Base-by-base conservation (phyloP, 139 green algal species). In the Chlorella vulgaris region DNA sequence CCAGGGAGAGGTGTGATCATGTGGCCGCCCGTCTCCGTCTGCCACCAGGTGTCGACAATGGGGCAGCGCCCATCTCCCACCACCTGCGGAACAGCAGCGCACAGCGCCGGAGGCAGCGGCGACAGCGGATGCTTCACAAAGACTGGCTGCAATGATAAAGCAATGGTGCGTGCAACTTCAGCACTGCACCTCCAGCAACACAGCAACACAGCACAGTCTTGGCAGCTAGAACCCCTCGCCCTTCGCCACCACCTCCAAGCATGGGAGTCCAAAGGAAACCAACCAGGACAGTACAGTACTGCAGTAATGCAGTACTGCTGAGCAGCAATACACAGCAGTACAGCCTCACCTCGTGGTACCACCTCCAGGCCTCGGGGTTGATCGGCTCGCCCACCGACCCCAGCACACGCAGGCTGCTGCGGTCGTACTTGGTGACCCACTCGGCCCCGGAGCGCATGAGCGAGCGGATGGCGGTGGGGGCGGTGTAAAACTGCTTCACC, bases 301-400 rank as follows among this genome's bases (percentile, higher is more conserved):
- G n/a, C n/a, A n/a, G n/a, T n/a, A n/a, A n/a, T n/a, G n/a, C n/a
- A n/a, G n/a, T n/a, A n/a, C n/a, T n/a, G n/a, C n/a, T n/a, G n/a
- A n/a, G n/a, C n/a, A n/a, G n/a, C 55, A 28, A 31, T n/a, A 28
- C 22, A 31, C 22, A 28, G 5, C 5, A 5, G 5, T n/a, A 29
- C 55, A 28, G 8, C 28, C 55, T 21, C 55, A n/a, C n/a, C n/a
- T n/a, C n/a, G n/a, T n/a, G n/a, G n/a, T n/a, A 98, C 96, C 96
- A 99, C 21, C 86, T 86, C 97, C 97, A 99, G n/a, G 97, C 97
- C 83, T 96, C 89, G 13, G 96, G 96, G 86, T 99, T 98, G 92
- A 99, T 99, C 63, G 97, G 97, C 90, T 99, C 97, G 2, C 97
- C 97, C 61, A 99, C 97, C 7, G 88, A 94, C 65, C 97, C 97